These are phyloP conservation scores for Raphanus raphanistrum DNA, from an alignment of 345 rosid species.

Conservation along the genomic window DNA sequence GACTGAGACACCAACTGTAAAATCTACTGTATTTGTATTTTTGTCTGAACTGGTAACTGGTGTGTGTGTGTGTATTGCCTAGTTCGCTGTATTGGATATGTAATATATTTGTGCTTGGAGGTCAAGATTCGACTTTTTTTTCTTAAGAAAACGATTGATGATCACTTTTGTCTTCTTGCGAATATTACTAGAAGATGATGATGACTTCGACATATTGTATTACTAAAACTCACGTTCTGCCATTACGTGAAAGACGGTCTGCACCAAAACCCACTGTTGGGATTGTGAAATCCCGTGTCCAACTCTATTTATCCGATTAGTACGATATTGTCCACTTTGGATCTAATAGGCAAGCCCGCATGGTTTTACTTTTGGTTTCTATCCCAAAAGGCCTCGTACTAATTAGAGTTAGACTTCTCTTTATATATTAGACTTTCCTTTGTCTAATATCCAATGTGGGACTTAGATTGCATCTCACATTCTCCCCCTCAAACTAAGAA, in stretches of 20 bases:
- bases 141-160: not conserved
- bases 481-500: no score
- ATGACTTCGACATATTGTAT: not conserved
- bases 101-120: not conserved
- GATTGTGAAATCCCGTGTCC: no score
- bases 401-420: no score
- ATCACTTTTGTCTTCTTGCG: slow-evolving; percentile 1
- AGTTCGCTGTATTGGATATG: not conserved
- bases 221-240: not conserved
- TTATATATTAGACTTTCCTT: no score
- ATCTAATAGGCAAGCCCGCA: no score
- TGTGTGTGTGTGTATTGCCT: not conserved
- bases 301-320: no score
- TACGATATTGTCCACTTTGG: no score
- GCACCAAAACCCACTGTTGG: no score
- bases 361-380: no score
- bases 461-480: no score
- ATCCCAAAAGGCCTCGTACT: no score
- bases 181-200: not conserved
- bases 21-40: slow-evolving; percentile 27
- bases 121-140: not conserved
- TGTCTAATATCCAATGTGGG: no score
- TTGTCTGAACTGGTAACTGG: slow-evolving; percentile 19
- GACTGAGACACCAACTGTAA: slow-evolving; percentile 10
- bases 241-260: slow-evolving; percentile 1